A percentile compares a stretch with the other conserved stretches of the same genome.
Conservation (phyloP, 1,284 basidiomycete species). For the Malassezia vespertilionis region DNA sequence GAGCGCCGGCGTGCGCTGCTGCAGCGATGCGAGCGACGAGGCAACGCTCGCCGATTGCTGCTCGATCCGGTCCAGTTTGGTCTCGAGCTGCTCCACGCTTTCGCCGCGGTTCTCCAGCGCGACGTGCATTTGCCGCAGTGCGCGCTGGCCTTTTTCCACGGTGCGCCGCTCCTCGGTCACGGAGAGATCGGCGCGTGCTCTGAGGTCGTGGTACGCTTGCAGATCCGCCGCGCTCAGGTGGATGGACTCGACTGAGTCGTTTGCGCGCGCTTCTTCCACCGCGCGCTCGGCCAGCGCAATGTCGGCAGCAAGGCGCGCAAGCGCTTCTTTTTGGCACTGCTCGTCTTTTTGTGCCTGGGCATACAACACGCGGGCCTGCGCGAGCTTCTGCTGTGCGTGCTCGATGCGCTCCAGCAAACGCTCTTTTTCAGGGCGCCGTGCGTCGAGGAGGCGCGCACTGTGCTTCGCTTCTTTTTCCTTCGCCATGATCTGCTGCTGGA, state of each 20-base stretch:
- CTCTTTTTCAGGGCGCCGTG: constrained; percentile 31
- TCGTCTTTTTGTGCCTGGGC: constrained; percentile 63
- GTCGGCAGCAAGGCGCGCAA: constrained; percentile 59
- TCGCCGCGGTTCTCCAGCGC: constrained; percentile 54
- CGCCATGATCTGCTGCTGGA: constrained; percentile 28
- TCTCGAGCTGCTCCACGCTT: constrained; percentile 59
- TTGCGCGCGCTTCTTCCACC: constrained; percentile 53
- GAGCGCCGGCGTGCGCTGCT: constrained; percentile 17
- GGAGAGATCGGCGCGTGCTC: constrained; percentile 60
- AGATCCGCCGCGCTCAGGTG: constrained; percentile 72
- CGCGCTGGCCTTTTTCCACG: constrained; percentile 68
- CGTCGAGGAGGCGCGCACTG: constrained; percentile 23
- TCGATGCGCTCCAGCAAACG: constrained; percentile 69
- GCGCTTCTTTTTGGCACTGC: constrained; percentile 55
- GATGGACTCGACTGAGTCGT: constrained; percentile 64
- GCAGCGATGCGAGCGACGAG: constrained; percentile 54
- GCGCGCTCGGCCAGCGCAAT: constrained; percentile 58
- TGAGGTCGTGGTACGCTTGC: constrained; percentile 63
- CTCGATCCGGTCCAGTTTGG: constrained; percentile 56
- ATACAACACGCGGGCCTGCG: constrained; percentile 58
- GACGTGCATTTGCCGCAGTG: constrained; percentile 64
- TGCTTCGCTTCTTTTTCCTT: constrained; percentile 26
- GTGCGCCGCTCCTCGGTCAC: constrained; percentile 78
- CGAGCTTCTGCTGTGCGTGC: constrained; percentile 67
- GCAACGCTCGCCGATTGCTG: constrained; percentile 56